Conservation (phyloP, 768 basidiomycete genomes). For the Naganishia friedmannii region DNA sequence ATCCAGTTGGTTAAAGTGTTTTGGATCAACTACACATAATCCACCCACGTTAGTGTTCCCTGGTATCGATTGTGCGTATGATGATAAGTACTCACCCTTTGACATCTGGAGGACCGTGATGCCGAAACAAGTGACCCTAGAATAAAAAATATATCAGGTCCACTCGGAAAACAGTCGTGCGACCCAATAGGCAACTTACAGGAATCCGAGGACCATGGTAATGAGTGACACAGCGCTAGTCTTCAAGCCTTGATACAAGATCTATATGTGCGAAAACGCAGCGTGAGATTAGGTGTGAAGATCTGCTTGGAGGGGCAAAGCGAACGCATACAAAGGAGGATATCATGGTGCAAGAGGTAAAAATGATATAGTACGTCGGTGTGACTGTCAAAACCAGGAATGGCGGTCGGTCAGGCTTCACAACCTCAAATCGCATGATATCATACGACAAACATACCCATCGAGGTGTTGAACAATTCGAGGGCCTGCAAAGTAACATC, state of each 20-base stretch:
- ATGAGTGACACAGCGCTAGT: conserved; percentile 75
- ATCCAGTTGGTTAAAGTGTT: conserved; percentile 70
- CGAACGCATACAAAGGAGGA: conserved; percentile 43
- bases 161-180: neutral
- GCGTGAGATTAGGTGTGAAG: neutral
- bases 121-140: conserved; percentile 58
- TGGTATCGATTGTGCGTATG: neutral
- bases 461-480: conserved; percentile 76
- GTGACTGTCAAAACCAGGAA: conserved; percentile 23
- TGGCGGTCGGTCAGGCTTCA: neutral
- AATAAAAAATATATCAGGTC: neutral
- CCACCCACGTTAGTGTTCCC: neutral
- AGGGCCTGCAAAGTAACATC: conserved; percentile 58
- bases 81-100: conserved; percentile 35
- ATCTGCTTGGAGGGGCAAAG: neutral
- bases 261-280: conserved; percentile 37
- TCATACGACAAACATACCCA: conserved; percentile 38
- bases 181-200: conserved; percentile 64
- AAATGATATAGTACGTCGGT: conserved; percentile 55
- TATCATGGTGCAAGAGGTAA: conserved; percentile 55
- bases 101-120: conserved; percentile 84
- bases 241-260: conserved; percentile 84
- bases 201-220: conserved; percentile 84
- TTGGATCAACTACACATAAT: conserved; percentile 82
- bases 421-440: neutral